Conservation (phyloP, 2,329 filamentous ascomycete genomes). For the Aspergillus sp. region DNA sequence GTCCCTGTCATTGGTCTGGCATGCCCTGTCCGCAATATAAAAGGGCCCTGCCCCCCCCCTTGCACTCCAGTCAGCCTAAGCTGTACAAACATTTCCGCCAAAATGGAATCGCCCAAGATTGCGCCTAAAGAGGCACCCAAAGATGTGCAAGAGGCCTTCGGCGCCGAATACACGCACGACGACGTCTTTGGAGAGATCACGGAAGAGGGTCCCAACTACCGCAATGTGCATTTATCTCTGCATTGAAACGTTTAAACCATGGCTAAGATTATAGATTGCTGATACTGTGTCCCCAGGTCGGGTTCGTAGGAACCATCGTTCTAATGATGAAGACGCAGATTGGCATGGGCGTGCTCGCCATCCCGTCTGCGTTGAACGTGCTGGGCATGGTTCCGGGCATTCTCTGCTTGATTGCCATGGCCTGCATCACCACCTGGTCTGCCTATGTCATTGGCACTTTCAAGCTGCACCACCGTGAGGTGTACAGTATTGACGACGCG, state of each 20-base stretch:
- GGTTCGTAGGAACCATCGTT: constrained; percentile 43
- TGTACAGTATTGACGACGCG: constrained; percentile 59
- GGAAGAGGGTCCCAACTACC: constrained; percentile 4
- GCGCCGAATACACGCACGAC: background rate
- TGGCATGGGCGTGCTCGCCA: constrained; percentile 50
- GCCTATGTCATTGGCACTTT: constrained; percentile 50
- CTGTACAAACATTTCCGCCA: no score
- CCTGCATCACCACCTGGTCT: constrained; percentile 49
- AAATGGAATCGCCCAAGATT: no score
- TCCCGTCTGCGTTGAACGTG: constrained; percentile 46
- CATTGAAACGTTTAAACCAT: no score
- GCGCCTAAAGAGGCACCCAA: no score
- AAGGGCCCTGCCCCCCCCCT: no score
- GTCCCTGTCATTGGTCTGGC: no score
- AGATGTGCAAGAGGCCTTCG: no score
- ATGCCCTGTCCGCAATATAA: no score
- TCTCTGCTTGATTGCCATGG: constrained; percentile 43
- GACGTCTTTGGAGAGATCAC: constrained; percentile 6
- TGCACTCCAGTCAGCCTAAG: no score
- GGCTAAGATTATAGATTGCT: background rate
- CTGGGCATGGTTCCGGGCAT: constrained; percentile 52
- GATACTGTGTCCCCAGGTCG: constrained; percentile 29
- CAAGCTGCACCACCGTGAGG: constrained; percentile 54
- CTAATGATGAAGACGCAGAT: constrained; percentile 50
- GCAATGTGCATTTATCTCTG: constrained; percentile 1